These are phyloP conservation scores for Grosmannia serpens DNA, from an alignment of 2,329 filamentous ascomycete species.

Conservation along the genomic window DNA sequence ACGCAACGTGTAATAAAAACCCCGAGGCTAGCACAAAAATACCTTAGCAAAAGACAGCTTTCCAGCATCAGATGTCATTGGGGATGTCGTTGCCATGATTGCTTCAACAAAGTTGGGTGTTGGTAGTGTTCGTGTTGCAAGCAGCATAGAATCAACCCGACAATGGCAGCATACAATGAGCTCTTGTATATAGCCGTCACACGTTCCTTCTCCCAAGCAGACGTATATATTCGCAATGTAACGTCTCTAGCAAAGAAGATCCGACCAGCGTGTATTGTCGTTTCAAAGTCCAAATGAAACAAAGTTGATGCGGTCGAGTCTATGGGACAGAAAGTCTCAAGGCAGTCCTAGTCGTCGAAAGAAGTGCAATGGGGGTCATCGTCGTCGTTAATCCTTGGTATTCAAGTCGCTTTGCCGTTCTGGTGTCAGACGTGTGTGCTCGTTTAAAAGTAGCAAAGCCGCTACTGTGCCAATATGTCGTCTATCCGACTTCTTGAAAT, in stretches of 20 bases:
- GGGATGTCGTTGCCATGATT: constrained; percentile 35
- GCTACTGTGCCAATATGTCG: too few relatives aligned
- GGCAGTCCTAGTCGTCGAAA: constrained; percentile 38
- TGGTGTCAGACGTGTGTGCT: not conserved
- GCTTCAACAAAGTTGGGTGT: not conserved
- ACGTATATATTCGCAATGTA: not conserved
- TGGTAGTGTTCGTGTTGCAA: not conserved
- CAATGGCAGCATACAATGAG: not conserved
- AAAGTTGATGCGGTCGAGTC: not conserved
- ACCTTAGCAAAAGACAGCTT: constrained; percentile 72
- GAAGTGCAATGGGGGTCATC: constrained; percentile 27
- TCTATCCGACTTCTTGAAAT: too few relatives aligned
- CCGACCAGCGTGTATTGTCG: not conserved
- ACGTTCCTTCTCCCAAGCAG: not conserved
- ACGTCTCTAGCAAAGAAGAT: not conserved
- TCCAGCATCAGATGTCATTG: constrained; percentile 32
- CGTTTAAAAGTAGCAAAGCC: not conserved
- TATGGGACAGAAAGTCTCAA: constrained; percentile 24
- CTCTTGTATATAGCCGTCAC: not conserved
- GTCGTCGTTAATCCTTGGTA: constrained; percentile 11
- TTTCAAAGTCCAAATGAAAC: not conserved
- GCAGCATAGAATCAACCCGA: not conserved
- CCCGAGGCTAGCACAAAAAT: constrained; percentile 14
- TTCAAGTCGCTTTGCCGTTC: not conserved
- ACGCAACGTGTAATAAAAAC: not conserved